These are phyloP conservation scores for Wickerhamomyces subpelliculosus DNA, from an alignment of 805 yeast genomes.

Conservation along the genomic window DNA sequence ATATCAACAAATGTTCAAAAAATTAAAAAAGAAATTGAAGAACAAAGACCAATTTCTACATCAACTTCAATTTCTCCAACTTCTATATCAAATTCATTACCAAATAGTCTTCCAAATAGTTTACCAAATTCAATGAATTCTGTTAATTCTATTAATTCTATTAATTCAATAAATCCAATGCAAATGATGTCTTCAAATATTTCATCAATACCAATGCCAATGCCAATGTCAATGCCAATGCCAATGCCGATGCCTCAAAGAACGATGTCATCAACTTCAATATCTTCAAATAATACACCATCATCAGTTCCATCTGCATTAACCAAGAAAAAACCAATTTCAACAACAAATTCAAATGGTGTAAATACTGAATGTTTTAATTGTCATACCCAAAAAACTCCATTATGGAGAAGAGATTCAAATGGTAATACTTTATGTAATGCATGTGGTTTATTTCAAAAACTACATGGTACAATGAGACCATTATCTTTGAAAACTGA, in stretches of 20 bases:
- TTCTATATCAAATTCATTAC: no score
- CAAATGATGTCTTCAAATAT: no score
- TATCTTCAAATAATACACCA: conserved; percentile 4
- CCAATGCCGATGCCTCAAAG: conserved; percentile 1
- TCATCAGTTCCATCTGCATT: conserved; percentile 12
- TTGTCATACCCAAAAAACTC: conserved; percentile 86
- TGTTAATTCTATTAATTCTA: no score
- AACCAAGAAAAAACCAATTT: conserved; percentile 17
- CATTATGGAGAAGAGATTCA: conserved; percentile 89
- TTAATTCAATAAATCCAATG: no score
- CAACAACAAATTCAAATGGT: background rate
- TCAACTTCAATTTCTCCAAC: no score
- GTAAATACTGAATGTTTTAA: conserved; percentile 58
- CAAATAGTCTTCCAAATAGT: no score
- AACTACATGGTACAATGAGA: conserved; percentile 86
- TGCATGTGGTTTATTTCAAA: conserved; percentile 89
- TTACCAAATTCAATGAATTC: no score
- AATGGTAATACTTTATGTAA: conserved; percentile 88
- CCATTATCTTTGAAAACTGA: conserved; percentile 88
- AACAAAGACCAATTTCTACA: no score
- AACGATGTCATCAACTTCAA: conserved; percentile 2
- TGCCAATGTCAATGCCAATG: background rate
- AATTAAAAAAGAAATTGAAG: conserved; percentile 7
- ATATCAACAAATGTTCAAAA: no score
- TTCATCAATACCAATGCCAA: background rate